Evolutionary conservation across 75 land plant species (phyloP).

Genomic region (Pinus albicaulis): DNA sequence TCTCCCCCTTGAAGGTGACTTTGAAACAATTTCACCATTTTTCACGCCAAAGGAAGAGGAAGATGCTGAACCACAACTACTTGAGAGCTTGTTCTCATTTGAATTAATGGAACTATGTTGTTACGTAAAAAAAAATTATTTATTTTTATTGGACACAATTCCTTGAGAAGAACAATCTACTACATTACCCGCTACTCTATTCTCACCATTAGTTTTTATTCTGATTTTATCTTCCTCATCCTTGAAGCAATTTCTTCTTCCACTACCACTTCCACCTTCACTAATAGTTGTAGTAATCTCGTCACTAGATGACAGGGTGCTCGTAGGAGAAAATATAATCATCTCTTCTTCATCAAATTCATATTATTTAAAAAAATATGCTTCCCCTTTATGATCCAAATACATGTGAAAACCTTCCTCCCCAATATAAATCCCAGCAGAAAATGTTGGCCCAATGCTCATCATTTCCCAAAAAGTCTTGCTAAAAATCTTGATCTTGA

Average conservation of each 20-base stretch:
- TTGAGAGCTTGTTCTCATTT: not conserved
- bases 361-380: conserved; percentile 68
- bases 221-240: conserved; percentile 13
- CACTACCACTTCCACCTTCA: conserved; percentile 4
- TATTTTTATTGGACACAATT: not conserved
- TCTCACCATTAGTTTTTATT: conserved; percentile 10
- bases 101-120: not conserved
- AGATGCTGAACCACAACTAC: not conserved
- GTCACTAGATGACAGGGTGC: conserved; percentile 50
- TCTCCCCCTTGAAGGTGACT: conserved; percentile 26
- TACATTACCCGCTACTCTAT: not conserved
- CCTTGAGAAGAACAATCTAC: not conserved
- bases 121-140: not conserved
- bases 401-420: conserved; percentile 59
- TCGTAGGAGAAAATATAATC: conserved; percentile 12
- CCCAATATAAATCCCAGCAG: too few species aligned
- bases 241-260: conserved; percentile 23
- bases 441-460: too few species aligned
- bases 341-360: conserved; percentile 47
- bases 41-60: conserved; percentile 11
- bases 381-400: conserved; percentile 87
- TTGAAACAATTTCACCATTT: conserved; percentile 21
- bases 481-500: too few species aligned
- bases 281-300: conserved; percentile 22
- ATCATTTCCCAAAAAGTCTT: too few species aligned